Base-by-base conservation (phyloP, 176 grass and related monocot species). In the Stipa capillata region DNA sequence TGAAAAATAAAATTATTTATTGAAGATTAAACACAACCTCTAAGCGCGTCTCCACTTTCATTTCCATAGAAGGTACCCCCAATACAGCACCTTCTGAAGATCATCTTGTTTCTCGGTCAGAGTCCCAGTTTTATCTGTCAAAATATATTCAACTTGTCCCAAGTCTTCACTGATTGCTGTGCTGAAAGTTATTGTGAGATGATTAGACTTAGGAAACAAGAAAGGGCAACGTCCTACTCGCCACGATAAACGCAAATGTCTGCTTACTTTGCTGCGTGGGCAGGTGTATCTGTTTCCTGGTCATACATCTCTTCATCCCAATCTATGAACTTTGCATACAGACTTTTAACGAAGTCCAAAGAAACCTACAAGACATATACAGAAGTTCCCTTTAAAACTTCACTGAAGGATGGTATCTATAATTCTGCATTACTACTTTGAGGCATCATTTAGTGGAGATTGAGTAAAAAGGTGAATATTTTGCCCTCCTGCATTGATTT, bases 121-220 rank as follows among this genome's bases (percentile, higher is more conserved):
- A 20, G 94, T 97, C 41, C 94, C 94, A 18, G 94, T 97, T 92
- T 97, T 97, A 82, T 97, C 94, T 50, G 94, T 97, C 81, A 97
- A 92, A 78, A 97, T 92, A 89, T 92, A 97, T 83, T 97, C 94
- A 84, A 97, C 94, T 73, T 97, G 94, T 31, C 94, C 94, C 79
- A 97, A 91, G 82, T 97, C 94, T 85, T 97, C 94, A 90, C 94
- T 97, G 76, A 97, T 97, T 65, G 94, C 94, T 85, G 94, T 94
- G 94, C 94, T 97, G 94, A 83, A 90, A 90, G 82, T 84, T 68
- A 82, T 80, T 20, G 31, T 39, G 14, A 69, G 27, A 78, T 55
- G 16, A 25, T 79, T 50, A 86, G 43, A 73, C 78, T 51, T 65
- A 55, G 36, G 1, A 56, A 72, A 90, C 24, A 59, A 43, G 66